phyloP scores from a whole-genome alignment of 1,284 basidiomycete genomes.

The Ganoderma lucidum region DNA sequence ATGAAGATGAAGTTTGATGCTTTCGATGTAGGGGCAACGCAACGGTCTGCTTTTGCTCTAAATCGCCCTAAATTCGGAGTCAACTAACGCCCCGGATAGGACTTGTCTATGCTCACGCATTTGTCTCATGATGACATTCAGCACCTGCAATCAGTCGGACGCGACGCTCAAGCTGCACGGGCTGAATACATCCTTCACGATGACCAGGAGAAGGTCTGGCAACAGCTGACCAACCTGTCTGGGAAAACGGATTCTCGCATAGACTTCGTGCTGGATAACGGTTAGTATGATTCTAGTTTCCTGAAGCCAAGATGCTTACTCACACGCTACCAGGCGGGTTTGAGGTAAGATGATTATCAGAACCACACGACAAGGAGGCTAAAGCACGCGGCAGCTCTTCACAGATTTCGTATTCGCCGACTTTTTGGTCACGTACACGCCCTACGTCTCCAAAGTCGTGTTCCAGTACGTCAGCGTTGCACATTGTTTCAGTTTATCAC shows the following conservation, averaged over 20 bases:
- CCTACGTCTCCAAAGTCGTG: slow-evolving; percentile 80
- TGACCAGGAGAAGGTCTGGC: slow-evolving; percentile 84
- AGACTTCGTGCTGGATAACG: slow-evolving; percentile 94
- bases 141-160: slow-evolving; percentile 83
- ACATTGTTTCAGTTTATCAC: neutral
- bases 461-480: slow-evolving; percentile 77
- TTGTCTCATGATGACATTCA: slow-evolving; percentile 84
- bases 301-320: slow-evolving; percentile 2
- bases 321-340: slow-evolving; percentile 73
- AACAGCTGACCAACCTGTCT: slow-evolving; percentile 64
- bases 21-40: slow-evolving; percentile 73
- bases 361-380: neutral
- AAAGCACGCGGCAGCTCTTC: slow-evolving; percentile 68
- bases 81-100: slow-evolving; percentile 50
- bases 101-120: slow-evolving; percentile 85
- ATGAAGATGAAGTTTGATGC: neutral
- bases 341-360: slow-evolving; percentile 59
- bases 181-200: slow-evolving; percentile 86
- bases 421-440: slow-evolving; percentile 89
- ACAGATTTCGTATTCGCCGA: slow-evolving; percentile 96
- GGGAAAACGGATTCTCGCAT: slow-evolving; percentile 61
- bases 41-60: slow-evolving; percentile 53
- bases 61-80: neutral
- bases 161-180: slow-evolving; percentile 77
- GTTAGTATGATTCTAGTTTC: slow-evolving; percentile 48